Evolutionary conservation across 73 alveolate genomes (phyloP).

Genomic region (Tetrahymena elliotti): DNA sequence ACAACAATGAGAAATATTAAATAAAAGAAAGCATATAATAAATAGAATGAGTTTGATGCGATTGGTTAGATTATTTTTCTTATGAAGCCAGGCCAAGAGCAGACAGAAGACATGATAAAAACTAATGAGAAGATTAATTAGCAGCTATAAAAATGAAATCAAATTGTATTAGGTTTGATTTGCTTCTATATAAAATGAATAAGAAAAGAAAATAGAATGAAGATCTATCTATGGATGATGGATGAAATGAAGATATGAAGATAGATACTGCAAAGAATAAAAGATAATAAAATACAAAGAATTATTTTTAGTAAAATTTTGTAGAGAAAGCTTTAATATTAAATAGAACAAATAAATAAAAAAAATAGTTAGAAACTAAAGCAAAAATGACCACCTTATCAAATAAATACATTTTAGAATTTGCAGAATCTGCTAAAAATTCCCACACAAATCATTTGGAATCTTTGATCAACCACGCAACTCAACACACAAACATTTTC

Average conservation of each 20-base stretch:
- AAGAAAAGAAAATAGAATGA: neutral
- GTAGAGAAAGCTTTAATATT: neutral
- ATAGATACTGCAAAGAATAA: neutral
- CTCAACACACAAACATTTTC: neutral
- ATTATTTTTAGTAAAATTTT: neutral
- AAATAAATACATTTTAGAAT: neutral
- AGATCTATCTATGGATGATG: neutral
- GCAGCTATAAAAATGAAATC: neutral
- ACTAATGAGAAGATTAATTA: neutral
- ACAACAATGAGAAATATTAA: neutral
- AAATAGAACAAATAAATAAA: neutral
- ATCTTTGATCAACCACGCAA: neutral
- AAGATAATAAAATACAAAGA: neutral
- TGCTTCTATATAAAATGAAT: neutral
- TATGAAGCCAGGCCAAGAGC: neutral
- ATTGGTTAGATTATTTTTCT: too few species aligned
- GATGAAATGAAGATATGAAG: neutral
- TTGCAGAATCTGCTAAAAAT: neutral
- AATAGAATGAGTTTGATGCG: neutral
- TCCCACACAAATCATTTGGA: neutral
- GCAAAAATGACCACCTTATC: constrained; percentile 1
- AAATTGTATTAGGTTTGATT: neutral
- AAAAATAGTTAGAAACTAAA: neutral
- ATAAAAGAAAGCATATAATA: neutral
- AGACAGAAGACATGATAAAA: neutral